phyloP scores from a whole-genome alignment of 176 grass and related monocot genomes.

The Triticum dicoccoides region DNA sequence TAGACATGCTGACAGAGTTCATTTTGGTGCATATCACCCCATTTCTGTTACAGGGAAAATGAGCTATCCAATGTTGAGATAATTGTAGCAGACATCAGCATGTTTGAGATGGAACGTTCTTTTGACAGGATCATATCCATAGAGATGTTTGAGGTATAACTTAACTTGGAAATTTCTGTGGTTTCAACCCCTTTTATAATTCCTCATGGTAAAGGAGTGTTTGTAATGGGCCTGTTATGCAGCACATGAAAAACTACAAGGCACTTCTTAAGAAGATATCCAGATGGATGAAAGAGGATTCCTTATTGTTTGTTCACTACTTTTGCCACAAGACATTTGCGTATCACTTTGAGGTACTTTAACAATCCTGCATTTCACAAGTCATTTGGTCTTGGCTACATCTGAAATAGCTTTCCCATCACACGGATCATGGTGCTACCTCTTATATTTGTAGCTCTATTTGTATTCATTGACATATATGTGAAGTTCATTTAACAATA shows the following conservation, averaged over 20 bases:
- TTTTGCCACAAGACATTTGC: constrained; percentile 96
- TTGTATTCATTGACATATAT: neutral
- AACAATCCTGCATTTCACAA: neutral
- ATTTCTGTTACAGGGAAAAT: constrained; percentile 54
- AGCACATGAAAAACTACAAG: constrained; percentile 99
- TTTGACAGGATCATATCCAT: constrained; percentile 95
- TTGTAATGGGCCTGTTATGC: constrained; percentile 5
- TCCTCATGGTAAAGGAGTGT: neutral
- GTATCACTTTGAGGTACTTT: constrained; percentile 90
- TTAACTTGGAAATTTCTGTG: neutral
- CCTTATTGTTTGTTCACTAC: constrained; percentile 81
- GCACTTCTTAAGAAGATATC: constrained; percentile 96
- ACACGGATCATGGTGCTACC: neutral
- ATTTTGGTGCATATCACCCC: too few relatives aligned
- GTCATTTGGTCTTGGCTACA: neutral
- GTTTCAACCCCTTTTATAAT: neutral
- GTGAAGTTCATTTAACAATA: neutral
- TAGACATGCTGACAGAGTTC: neutral
- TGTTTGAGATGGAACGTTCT: constrained; percentile 87
- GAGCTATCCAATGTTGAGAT: constrained; percentile 78
- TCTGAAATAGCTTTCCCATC: neutral
- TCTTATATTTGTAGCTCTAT: neutral
- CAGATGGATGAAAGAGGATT: constrained; percentile 82
- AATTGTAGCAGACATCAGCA: constrained; percentile 88
- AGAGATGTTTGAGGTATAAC: constrained; percentile 89